Base-by-base conservation (phyloP, 2,329 filamentous ascomycete species). In the Fusarium nurragi region DNA sequence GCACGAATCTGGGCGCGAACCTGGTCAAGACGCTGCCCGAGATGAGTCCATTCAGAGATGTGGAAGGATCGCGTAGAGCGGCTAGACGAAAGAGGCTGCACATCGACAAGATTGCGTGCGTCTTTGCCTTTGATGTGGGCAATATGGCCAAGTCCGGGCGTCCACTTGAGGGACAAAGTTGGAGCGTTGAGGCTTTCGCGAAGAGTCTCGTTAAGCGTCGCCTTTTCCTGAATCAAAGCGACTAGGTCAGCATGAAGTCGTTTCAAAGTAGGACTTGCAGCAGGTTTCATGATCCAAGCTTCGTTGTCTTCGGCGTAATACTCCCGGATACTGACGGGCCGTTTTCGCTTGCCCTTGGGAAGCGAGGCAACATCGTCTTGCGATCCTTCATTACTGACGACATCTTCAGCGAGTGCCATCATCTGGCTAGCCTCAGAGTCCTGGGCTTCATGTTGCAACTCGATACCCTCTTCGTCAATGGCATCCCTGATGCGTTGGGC, bases 381-480 rank as follows among this genome's bases (percentile, higher is more conserved):
- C 2, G 84, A 82, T 5, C 88, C 90, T 74, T 93, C 90, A 28
- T 85, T 83, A 23, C 83, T 81, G 19, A 92, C 82, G 12, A 94
- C 85, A 54, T 90, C 85, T 73, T 93, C 86, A 7, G 92, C 92
- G 44, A 97, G 81, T 2, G 86, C 86, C 22, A 91, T 86, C 70
- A 95, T 88, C 60, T 90, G 86, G 19, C 84, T 86, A 1, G 88
- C 88, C 64, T 92, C 88, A 49, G 85, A 87, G 60, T 94, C 89
- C 68, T 95, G 88, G 2, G 90, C 84, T 32, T 90, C 86, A 70
- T 97, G 94, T 70, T 92, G 89, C 67, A 92, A 88, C 16, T 88
- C 83, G n/a, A 98, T 80, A 0, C 93, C 92, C 64, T 97, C 94
- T 77, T 98, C 95, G 71, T 99, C 95, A 56, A 99, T 97, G 5